A percentile compares a stretch with the other conserved stretches of the same genome.
phyloP scores from a whole-genome alignment of 164 flowering plant genomes.

The Echeveria elegans region DNA sequence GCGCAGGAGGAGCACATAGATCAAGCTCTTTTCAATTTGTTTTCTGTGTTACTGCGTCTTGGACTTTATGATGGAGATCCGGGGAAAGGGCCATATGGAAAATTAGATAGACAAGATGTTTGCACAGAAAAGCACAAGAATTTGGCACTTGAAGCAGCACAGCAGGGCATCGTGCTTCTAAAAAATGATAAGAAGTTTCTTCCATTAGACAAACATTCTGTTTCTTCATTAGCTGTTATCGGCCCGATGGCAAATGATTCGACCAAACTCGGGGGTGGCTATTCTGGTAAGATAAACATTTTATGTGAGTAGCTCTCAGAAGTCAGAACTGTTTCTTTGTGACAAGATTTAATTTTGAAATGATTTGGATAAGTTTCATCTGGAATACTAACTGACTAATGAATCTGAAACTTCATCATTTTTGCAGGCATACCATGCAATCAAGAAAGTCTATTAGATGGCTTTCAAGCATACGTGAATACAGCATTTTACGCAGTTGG shows the following conservation, averaged over 20 bases:
- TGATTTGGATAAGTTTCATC: neutral
- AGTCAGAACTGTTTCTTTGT: neutral
- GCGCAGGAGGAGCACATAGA: constrained; percentile 64
- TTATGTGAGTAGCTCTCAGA: neutral
- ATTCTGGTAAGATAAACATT: constrained; percentile 44
- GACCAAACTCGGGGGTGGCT: constrained; percentile 52
- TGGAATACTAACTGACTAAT: neutral
- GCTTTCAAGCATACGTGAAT: constrained; percentile 29
- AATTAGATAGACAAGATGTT: constrained; percentile 57
- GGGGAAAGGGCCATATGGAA: constrained; percentile 36
- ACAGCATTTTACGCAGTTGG: constrained; percentile 46
- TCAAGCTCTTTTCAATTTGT: constrained; percentile 67
- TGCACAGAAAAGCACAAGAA: constrained; percentile 54
- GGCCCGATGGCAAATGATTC: constrained; percentile 64
- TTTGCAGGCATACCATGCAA: constrained; percentile 63
- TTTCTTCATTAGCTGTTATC: constrained; percentile 62
- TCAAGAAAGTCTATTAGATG: constrained; percentile 44
- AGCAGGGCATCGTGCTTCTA: constrained; percentile 85
- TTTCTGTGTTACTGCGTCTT: constrained; percentile 66
- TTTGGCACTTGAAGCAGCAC: constrained; percentile 82
- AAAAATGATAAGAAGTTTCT: constrained; percentile 67
- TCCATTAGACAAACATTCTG: constrained; percentile 38
- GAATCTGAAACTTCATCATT: neutral
- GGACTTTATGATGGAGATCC: constrained; percentile 83
- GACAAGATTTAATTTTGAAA: neutral